Evolutionary conservation across 2,329 filamentous ascomycete species (phyloP).

Genomic region (Colletotrichum magnum): DNA sequence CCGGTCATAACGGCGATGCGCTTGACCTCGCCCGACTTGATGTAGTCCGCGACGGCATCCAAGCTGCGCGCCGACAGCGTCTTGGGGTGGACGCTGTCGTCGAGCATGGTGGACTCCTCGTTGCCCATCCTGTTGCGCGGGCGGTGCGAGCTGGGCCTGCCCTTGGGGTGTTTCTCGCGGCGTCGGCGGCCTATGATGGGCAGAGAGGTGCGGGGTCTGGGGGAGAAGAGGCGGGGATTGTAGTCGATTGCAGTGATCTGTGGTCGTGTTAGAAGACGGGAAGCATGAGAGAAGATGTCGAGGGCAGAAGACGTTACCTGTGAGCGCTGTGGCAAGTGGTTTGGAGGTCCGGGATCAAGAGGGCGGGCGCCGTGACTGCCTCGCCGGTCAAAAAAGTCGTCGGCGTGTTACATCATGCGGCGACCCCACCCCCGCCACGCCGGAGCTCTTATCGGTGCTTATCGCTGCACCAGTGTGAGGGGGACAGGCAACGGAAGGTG

Average conservation of each 20-base stretch:
- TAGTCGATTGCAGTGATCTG: no score
- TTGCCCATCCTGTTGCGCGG: slow-evolving; percentile 81
- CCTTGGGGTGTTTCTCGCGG: slow-evolving; percentile 52
- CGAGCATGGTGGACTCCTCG: slow-evolving; percentile 78
- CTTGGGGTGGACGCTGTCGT: slow-evolving; percentile 73
- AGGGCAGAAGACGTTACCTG: not conserved
- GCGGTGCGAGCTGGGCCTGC: slow-evolving; percentile 50
- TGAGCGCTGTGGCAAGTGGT: not conserved
- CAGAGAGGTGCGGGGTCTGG: slow-evolving; percentile 11
- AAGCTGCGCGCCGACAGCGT: slow-evolving; percentile 79
- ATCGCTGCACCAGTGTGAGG: not conserved
- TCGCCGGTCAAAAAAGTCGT: slow-evolving; percentile 27
- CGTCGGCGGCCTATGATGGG: slow-evolving; percentile 57
- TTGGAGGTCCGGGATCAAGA: not conserved
- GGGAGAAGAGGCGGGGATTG: not conserved
- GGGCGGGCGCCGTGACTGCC: not conserved
- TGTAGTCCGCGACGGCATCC: slow-evolving; percentile 83
- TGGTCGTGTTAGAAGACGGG: not conserved
- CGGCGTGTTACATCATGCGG: slow-evolving; percentile 39
- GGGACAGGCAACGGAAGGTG: slow-evolving; percentile 3
- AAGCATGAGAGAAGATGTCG: not conserved
- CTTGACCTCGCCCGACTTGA: slow-evolving; percentile 76
- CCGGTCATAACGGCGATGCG: slow-evolving; percentile 91
- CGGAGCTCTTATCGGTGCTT: slow-evolving; percentile 32
- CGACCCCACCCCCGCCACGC: slow-evolving; percentile 32